phyloP scores from a whole-genome alignment of 2,329 filamentous ascomycete species.

The Fusarium annulatum region DNA sequence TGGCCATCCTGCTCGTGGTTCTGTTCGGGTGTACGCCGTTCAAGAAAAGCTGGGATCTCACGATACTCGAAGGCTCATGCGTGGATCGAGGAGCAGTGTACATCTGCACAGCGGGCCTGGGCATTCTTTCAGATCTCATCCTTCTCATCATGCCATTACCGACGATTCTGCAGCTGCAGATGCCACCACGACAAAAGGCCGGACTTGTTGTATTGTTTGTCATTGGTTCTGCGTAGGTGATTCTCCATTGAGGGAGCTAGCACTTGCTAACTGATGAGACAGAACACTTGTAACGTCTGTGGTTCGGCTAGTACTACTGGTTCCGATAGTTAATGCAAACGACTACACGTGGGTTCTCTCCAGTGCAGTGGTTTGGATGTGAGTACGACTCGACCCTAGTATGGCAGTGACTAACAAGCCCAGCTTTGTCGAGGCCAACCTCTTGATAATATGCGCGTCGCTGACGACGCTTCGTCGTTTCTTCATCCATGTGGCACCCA shows the following conservation, averaged over 20 bases:
- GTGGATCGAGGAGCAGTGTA: conserved; percentile 49
- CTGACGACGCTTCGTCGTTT: conserved; percentile 52
- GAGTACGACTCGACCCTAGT: conserved; percentile 2
- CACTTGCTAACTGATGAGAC: conserved; percentile 3
- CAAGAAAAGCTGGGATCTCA: conserved; percentile 46
- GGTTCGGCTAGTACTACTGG: conserved; percentile 47
- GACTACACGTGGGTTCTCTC: conserved; percentile 50
- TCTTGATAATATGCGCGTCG: conserved; percentile 52
- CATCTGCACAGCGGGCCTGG: conserved; percentile 55
- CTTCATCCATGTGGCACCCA: conserved; percentile 47
- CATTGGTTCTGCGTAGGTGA: conserved; percentile 53
- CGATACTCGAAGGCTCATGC: conserved; percentile 51
- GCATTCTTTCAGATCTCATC: conserved; percentile 60
- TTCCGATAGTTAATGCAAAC: conserved; percentile 38
- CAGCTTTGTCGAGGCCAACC: conserved; percentile 52
- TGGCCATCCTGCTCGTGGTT: conserved; percentile 49
- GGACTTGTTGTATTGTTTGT: conserved; percentile 58
- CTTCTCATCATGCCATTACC: conserved; percentile 59
- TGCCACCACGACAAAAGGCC: conserved; percentile 59
- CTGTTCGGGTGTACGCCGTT: conserved; percentile 54
- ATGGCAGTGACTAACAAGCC: conserved; percentile 6
- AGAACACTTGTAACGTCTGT: conserved; percentile 53
- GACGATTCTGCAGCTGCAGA: conserved; percentile 57
- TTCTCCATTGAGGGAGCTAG: rapidly evolving
- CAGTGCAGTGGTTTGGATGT: conserved; percentile 46